phyloP scores from a whole-genome alignment of 2,329 filamentous ascomycete species.

The Blastomyces gilchristii region DNA sequence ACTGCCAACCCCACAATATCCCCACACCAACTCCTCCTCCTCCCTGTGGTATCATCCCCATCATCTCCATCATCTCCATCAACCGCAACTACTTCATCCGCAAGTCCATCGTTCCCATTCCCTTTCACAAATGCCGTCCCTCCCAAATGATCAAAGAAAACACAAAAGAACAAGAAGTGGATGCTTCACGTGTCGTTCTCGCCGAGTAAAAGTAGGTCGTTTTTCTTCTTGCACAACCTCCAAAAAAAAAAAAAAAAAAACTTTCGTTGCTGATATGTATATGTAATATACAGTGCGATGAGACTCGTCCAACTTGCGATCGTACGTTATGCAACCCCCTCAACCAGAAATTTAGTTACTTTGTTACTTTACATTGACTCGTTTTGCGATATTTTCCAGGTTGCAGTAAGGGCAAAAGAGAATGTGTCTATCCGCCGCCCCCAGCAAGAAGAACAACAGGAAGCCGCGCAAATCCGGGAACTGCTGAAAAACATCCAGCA shows the following conservation, averaged over 20 bases:
- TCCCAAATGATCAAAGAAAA: constrained; percentile 61
- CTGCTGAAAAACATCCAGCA: constrained; percentile 29
- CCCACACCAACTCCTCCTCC: constrained; percentile 34
- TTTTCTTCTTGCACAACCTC: too few species aligned
- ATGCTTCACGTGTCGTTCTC: constrained; percentile 81
- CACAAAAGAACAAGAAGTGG: constrained; percentile 88
- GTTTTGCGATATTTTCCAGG: constrained; percentile 38
- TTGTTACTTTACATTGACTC: constrained; percentile 3
- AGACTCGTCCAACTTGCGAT: constrained; percentile 77
- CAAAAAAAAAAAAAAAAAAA: too few species aligned
- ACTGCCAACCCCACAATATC: constrained; percentile 19
- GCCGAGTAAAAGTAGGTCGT: constrained; percentile 64
- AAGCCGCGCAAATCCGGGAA: constrained; percentile 35
- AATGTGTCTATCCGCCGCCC: constrained; percentile 76
- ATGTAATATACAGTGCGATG: constrained; percentile 60
- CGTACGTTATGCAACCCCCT: constrained; percentile 34
- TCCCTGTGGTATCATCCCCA: constrained; percentile 34
- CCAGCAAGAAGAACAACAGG: constrained; percentile 34
- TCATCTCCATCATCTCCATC: constrained; percentile 24
- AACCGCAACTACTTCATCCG: constrained; percentile 17
- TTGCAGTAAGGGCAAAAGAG: constrained; percentile 82
- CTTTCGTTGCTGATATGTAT: constrained; percentile 1
- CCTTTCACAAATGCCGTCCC: constrained; percentile 15
- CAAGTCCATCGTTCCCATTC: constrained; percentile 25
- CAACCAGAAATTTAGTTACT: constrained; percentile 12